phyloP scores from a whole-genome alignment of 306 rosid species.

The Cucurbita ficifolia region DNA sequence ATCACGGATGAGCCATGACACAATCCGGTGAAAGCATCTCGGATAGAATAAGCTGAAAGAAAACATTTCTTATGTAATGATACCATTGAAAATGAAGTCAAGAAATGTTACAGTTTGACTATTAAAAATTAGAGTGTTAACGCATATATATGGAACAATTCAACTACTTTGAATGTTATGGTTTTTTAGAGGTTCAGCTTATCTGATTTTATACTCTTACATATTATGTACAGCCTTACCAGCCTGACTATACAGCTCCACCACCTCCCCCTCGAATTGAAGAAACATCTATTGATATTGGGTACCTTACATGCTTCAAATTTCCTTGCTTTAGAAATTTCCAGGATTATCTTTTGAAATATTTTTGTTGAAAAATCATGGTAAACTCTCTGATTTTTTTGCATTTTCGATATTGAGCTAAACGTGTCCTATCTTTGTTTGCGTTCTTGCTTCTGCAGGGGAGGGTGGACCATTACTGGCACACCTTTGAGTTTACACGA shows the following conservation, averaged over 20 bases:
- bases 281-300: constrained; percentile 83
- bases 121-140: background rate
- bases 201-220: constrained; percentile 9
- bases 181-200: background rate
- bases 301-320: constrained; percentile 31
- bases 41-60: background rate
- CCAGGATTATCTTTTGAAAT: background rate
- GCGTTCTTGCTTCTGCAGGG: constrained; percentile 27
- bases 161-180: background rate
- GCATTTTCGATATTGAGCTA: background rate
- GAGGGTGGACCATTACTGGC: constrained; percentile 97
- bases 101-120: background rate
- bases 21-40: background rate
- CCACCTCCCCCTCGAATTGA: constrained; percentile 67
- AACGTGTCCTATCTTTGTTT: constrained; percentile 2
- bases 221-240: constrained; percentile 49
- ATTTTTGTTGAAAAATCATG: background rate
- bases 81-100: background rate
- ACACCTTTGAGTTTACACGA: constrained; percentile 89
- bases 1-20: background rate
- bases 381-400: background rate
- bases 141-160: background rate
- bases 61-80: background rate
- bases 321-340: background rate
- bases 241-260: constrained; percentile 74